Evolutionary conservation across 345 rosid genomes (phyloP), one percentile per base, ranked within the genome.

Genomic region (Tarenaya hassleriana): DNA sequence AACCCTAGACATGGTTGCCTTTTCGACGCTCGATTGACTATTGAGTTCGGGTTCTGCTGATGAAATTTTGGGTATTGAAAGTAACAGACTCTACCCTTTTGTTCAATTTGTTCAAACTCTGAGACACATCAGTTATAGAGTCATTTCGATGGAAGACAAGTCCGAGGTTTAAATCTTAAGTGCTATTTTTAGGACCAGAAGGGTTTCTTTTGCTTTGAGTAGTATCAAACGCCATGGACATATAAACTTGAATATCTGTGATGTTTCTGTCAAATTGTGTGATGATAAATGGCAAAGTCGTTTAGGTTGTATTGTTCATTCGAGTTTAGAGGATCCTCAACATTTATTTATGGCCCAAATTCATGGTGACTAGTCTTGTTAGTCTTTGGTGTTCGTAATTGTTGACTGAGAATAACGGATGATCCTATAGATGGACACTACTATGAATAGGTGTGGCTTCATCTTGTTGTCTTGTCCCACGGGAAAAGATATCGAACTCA

Each of bases 11-110:
- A 21, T 11, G 42, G 0, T 1, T 47, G 7, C 21, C 17, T 4
- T 3, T 50, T 35, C 7, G 49, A 54, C 16, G 27, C 29, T 34
- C 0, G 1, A 4, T 9, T 46, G 9, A 1, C 14, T 8, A 13
- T 9, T 32, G 19, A 16, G 0, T 52, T 60, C 47, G 11, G 4
- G 16, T 55, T 52, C 0, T 19, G 11, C 3, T 33, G 32, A 18
- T 7, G 20, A 5, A 16, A 3, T n/a, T 20, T n/a, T 18, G 7
- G 34, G 48, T 48, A 21, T 1, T 10, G 43, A 60, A 61, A 52
- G 21, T n/a, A 39, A 27, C 52, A 40, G 35, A 11, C 34, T 60
- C 49, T 46, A 18, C 41, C 34, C 41, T 32, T 43, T 8, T 18
- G 20, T 24, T 41, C 47, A 24, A 24, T n/a, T n/a, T n/a, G 56